Conservation (phyloP, 1,139 yeast genomes). For the Pichia sp. region DNA sequence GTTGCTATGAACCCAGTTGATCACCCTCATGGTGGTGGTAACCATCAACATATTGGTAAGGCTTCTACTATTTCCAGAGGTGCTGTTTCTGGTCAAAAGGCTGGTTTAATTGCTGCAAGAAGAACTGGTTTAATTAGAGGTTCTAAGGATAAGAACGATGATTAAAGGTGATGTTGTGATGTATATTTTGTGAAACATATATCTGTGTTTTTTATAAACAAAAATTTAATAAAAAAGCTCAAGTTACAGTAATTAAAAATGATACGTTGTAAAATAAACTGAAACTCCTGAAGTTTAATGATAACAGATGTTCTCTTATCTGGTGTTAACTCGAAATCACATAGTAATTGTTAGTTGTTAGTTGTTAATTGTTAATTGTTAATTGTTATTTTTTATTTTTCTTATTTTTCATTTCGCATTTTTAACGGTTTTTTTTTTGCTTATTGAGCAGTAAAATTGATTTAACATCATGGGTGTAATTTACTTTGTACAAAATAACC, state of each 20-base stretch:
- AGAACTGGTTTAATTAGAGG: conserved; percentile 99
- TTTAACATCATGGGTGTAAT: no score
- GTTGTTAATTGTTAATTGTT: no score
- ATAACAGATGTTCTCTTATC: background rate
- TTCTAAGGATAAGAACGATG: conserved; percentile 67
- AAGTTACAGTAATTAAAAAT: background rate
- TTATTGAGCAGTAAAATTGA: no score
- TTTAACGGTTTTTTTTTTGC: no score
- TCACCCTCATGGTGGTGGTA: conserved; percentile 99
- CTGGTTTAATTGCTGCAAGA: conserved; percentile 99
- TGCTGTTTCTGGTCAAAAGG: conserved; percentile 99
- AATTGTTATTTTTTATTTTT: no score
- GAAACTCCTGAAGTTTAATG: background rate
- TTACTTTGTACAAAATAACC: no score
- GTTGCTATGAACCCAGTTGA: conserved; percentile 99
- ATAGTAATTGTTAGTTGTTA: no score
- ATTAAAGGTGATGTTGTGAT: conserved; percentile 30
- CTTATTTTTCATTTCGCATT: no score
- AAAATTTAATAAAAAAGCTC: conserved; percentile 8
- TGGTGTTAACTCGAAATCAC: no score
- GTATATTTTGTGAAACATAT: conserved; percentile 6
- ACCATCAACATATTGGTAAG: conserved; percentile 99
- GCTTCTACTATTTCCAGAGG: conserved; percentile 99
- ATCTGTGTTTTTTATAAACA: conserved; percentile 8
- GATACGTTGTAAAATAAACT: background rate